Conservation (phyloP, 768 basidiomycete species). For the Leccinum longicurvipes region DNA sequence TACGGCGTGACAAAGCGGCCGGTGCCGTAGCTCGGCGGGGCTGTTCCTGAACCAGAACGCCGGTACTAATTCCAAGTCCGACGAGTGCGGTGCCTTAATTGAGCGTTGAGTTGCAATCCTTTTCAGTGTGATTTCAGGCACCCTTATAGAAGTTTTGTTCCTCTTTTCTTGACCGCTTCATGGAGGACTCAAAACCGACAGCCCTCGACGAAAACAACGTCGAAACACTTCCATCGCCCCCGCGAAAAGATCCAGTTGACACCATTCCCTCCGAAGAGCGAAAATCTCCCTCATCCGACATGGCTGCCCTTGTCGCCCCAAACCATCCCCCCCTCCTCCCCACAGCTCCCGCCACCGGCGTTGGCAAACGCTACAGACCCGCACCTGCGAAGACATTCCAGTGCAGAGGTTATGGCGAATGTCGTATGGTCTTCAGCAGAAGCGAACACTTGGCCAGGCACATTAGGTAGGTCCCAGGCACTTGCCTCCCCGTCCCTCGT, state of each 20-base stretch:
- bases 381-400: slow-evolving; percentile 93
- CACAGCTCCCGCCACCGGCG: slow-evolving; percentile 17
- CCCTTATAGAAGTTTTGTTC: slow-evolving; percentile 33
- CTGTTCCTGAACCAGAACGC: slow-evolving; percentile 31
- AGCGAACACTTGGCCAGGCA: slow-evolving; percentile 96
- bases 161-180: slow-evolving; percentile 32
- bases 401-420: slow-evolving; percentile 92
- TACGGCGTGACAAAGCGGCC: slow-evolving; percentile 25
- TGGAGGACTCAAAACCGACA: slow-evolving; percentile 35
- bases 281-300: slow-evolving; percentile 17
- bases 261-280: background rate
- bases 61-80: slow-evolving; percentile 29
- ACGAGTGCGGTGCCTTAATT: slow-evolving; percentile 36
- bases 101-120: slow-evolving; percentile 25
- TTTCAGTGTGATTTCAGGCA: slow-evolving; percentile 36
- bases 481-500: slow-evolving; percentile 10
- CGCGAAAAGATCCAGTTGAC: slow-evolving; percentile 4
- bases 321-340: slow-evolving; percentile 23
- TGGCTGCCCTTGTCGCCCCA: slow-evolving; percentile 34
- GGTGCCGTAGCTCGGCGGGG: slow-evolving; percentile 37
- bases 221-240: slow-evolving; percentile 4
- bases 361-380: slow-evolving; percentile 69
- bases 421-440: slow-evolving; percentile 94
- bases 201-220: slow-evolving; percentile 22
- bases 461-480: slow-evolving; percentile 66